A percentile compares a stretch with the other conserved stretches of the same genome.
Conservation (phyloP, 2,329 filamentous ascomycete genomes). For the Pseudogymnoascus sp. region DNA sequence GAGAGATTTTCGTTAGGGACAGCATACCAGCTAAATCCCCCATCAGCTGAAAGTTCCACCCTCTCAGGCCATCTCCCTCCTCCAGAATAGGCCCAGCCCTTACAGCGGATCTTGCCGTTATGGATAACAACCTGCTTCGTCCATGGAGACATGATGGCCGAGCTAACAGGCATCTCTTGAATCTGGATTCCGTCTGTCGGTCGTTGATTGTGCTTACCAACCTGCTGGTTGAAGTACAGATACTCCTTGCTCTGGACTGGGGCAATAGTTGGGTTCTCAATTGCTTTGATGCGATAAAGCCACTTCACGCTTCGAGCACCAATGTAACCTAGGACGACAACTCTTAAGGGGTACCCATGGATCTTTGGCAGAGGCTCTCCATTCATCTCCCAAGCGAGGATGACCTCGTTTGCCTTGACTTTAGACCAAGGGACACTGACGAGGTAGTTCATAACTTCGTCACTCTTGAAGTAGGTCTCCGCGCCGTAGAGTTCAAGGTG, state of each 20-base stretch:
- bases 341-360: conserved; percentile 57
- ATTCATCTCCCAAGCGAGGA: conserved; percentile 63
- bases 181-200: conserved; percentile 61
- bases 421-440: conserved; percentile 61
- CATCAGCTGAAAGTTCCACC: conserved; percentile 60
- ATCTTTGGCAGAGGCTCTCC: conserved; percentile 53
- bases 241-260: conserved; percentile 61
- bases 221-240: conserved; percentile 57
- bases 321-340: conserved; percentile 56
- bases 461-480: conserved; percentile 66
- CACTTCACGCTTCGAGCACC: conserved; percentile 63
- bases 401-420: conserved; percentile 57
- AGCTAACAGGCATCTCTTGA: conserved; percentile 61
- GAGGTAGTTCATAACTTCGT: conserved; percentile 56
- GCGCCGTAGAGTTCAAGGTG: conserved; percentile 63
- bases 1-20: conserved; percentile 54
- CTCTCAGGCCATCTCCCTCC: conserved; percentile 57
- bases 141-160: conserved; percentile 57
- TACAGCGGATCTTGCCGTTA: conserved; percentile 31
- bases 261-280: conserved; percentile 45
- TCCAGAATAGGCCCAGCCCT: conserved; percentile 61
- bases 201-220: conserved; percentile 61
- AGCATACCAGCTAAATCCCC: conserved; percentile 56
- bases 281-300: conserved; percentile 56
- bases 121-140: conserved; percentile 22